Evolutionary conservation across 345 rosid genomes (phyloP).

Genomic region (Geranium brycei): DNA sequence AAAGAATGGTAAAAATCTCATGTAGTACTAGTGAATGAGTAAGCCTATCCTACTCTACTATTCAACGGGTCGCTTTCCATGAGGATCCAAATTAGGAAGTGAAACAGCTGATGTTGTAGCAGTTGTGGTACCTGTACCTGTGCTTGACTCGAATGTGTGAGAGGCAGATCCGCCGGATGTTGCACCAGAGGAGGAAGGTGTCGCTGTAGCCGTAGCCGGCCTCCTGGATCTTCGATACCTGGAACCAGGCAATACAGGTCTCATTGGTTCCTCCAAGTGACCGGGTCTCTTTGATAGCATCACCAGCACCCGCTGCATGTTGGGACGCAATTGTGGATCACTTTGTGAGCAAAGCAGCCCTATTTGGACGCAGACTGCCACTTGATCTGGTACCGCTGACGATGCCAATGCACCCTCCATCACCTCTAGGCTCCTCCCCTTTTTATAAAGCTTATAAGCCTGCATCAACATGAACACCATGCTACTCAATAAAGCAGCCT

Average conservation of each 20-base stretch:
- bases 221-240: constrained; percentile 33
- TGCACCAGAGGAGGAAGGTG: constrained; percentile 21
- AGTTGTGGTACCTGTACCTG: constrained; percentile 21
- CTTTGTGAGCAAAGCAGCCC: constrained; percentile 80
- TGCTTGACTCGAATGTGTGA: constrained; percentile 35
- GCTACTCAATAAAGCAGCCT: neutral
- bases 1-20: neutral
- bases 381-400: constrained; percentile 41
- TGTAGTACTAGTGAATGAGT: too few species aligned
- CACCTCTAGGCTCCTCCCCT: constrained; percentile 54
- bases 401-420: constrained; percentile 43
- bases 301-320: constrained; percentile 49
- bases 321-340: constrained; percentile 59
- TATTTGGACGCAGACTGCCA: constrained; percentile 55
- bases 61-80: constrained; percentile 35
- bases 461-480: constrained; percentile 16
- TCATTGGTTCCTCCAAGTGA: constrained; percentile 42
- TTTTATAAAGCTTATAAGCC: constrained; percentile 68
- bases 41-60: neutral
- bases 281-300: constrained; percentile 57
- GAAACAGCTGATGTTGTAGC: constrained; percentile 17
- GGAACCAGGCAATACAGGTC: constrained; percentile 54
- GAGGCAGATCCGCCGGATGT: constrained; percentile 26
- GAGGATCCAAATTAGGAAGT: constrained; percentile 23
- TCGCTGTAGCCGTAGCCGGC: constrained; percentile 31